Conservation (phyloP, 352 stramenopile species). For the Phytopythium oedochilum region DNA sequence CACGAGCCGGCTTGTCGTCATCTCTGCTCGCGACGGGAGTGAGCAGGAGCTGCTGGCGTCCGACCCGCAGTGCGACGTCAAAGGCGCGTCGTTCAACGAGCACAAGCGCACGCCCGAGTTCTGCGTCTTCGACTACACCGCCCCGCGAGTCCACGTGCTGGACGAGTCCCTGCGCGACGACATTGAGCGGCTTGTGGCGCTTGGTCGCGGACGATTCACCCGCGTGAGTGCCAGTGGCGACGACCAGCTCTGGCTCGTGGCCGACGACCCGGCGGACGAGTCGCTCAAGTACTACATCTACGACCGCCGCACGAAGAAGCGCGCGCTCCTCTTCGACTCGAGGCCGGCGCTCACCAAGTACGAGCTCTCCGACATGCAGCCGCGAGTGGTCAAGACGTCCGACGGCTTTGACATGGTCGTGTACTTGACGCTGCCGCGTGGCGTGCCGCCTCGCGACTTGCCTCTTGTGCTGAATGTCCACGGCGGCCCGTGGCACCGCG, state of each 20-base stretch:
- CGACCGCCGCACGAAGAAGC: slow-evolving; percentile 16
- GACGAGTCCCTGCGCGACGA: slow-evolving; percentile 24
- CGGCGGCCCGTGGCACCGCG: slow-evolving; percentile 31
- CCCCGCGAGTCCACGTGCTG: slow-evolving; percentile 25
- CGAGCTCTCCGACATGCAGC: slow-evolving; percentile 27
- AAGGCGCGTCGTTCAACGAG: slow-evolving; percentile 22
- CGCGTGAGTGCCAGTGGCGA: slow-evolving; percentile 27
- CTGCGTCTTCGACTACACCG: slow-evolving; percentile 30
- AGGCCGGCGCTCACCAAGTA: slow-evolving; percentile 28
- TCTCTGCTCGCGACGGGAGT: slow-evolving; percentile 27
- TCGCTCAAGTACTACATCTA: slow-evolving; percentile 44
- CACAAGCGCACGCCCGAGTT: slow-evolving; percentile 15
- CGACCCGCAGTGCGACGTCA: slow-evolving; percentile 21
- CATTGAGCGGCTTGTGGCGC: slow-evolving; percentile 17
- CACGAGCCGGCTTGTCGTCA: slow-evolving; percentile 33
- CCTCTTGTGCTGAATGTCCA: slow-evolving; percentile 37
- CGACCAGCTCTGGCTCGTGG: slow-evolving; percentile 59
- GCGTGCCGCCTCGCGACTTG: slow-evolving; percentile 18
- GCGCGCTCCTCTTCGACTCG: slow-evolving; percentile 35
- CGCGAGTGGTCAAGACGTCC: slow-evolving; percentile 37
- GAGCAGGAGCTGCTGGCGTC: slow-evolving; percentile 25
- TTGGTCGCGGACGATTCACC: slow-evolving; percentile 17
- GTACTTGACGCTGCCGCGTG: slow-evolving; percentile 35
- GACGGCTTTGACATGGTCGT: slow-evolving; percentile 38
- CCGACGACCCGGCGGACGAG: slow-evolving; percentile 56